Conservation (phyloP, 2,329 filamentous ascomycete species). For the Dothistroma pini region DNA sequence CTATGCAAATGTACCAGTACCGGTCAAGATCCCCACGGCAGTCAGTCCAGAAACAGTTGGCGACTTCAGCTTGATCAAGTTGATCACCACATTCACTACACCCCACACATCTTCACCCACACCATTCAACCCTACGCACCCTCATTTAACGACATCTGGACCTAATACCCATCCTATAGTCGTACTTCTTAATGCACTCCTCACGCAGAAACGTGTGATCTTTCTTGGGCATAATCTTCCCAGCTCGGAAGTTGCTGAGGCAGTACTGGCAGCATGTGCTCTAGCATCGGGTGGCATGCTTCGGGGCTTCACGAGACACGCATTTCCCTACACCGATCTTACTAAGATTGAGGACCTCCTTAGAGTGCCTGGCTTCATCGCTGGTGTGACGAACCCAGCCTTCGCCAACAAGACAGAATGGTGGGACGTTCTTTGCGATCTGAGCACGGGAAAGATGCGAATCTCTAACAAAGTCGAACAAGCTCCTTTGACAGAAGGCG, state of each 20-base stretch:
- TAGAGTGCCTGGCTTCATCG: constrained; percentile 95
- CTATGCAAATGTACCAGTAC: constrained; percentile 95
- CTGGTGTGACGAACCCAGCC: constrained; percentile 93
- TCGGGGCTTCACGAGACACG: constrained; percentile 89
- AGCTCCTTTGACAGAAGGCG: constrained; percentile 76
- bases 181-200: constrained; percentile 85
- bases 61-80: constrained; percentile 94
- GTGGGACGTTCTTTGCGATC: constrained; percentile 96
- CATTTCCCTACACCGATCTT: constrained; percentile 96
- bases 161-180: constrained; percentile 90
- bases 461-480: constrained; percentile 85
- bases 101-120: constrained; percentile 78
- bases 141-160: constrained; percentile 90
- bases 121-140: constrained; percentile 72
- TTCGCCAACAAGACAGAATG: constrained; percentile 94
- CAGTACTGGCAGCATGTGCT: constrained; percentile 95
- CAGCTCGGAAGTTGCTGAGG: constrained; percentile 93
- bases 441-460: constrained; percentile 88
- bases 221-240: constrained; percentile 95
- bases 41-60: constrained; percentile 94
- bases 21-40: constrained; percentile 92
- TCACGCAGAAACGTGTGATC: constrained; percentile 94
- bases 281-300: constrained; percentile 89
- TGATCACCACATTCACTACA: constrained; percentile 89
- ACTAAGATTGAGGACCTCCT: constrained; percentile 96